phyloP scores from a whole-genome alignment of 306 rosid species.

The Vigna unguiculata region DNA sequence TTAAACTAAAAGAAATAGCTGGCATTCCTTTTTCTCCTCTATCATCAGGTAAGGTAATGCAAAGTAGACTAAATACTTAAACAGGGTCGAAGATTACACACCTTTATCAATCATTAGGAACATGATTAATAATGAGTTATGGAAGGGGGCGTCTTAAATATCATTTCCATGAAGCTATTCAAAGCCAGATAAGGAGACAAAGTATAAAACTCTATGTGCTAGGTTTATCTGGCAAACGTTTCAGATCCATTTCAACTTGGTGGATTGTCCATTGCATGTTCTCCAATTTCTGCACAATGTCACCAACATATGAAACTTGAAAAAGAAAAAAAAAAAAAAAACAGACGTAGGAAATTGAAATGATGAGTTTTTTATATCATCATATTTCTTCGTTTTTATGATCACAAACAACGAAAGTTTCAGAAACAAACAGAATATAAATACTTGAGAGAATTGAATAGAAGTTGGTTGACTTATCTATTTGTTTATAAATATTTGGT shows the following conservation, averaged over 20 bases:
- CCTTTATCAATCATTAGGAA: conserved; percentile 16
- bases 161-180: conserved; percentile 8
- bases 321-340: background rate
- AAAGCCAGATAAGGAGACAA: conserved; percentile 25
- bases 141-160: background rate
- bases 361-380: conserved; percentile 8
- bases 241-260: conserved; percentile 91
- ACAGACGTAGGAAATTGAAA: conserved; percentile 2
- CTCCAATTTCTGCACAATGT: conserved; percentile 75
- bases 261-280: conserved; percentile 95
- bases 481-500: background rate
- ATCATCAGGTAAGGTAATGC: background rate
- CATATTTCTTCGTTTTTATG: background rate
- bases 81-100: background rate
- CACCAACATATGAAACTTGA: background rate
- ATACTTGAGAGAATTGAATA: conserved; percentile 3
- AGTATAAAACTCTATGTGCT: conserved; percentile 43
- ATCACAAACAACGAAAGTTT: conserved; percentile 4
- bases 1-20: too few relatives aligned
- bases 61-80: background rate
- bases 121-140: conserved; percentile 11
- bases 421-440: background rate
- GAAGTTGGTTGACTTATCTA: background rate
- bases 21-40: too few relatives aligned
- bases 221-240: conserved; percentile 68